Evolutionary conservation across 2,329 filamentous ascomycete species (phyloP).

Genomic region (Beauveria brongniartii): DNA sequence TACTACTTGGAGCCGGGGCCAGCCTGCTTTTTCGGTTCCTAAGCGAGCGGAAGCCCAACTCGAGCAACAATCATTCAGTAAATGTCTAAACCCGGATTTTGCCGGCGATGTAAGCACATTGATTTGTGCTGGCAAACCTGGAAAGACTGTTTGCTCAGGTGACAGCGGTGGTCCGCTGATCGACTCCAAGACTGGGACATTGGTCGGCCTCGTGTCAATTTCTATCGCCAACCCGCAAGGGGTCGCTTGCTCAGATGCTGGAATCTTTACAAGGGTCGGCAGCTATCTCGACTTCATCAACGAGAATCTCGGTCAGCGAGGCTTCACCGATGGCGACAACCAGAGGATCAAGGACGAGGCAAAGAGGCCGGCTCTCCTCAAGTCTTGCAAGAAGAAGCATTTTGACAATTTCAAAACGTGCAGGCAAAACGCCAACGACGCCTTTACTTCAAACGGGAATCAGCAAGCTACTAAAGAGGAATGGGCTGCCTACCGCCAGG

Average conservation of each 20-base stretch:
- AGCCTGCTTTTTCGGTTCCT: neutral
- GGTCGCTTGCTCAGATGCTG: neutral
- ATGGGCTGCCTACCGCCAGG: neutral
- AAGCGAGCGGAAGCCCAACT: neutral
- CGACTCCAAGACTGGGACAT: neutral
- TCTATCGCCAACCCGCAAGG: neutral
- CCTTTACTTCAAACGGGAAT: neutral
- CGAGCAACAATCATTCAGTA: neutral
- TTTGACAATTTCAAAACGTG: fast-evolving
- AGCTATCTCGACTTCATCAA: conserved; percentile 1
- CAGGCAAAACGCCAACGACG: too few species aligned
- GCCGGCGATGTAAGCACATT: neutral
- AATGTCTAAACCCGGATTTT: neutral
- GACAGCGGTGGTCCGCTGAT: neutral
- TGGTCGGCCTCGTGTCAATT: neutral
- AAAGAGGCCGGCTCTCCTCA: neutral
- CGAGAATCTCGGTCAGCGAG: neutral
- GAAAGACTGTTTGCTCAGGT: neutral
- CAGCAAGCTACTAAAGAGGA: neutral
- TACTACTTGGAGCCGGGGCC: neutral
- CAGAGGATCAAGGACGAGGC: neutral
- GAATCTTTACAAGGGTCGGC: neutral
- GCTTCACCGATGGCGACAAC: neutral
- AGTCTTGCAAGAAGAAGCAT: neutral
- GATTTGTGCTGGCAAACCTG: neutral